Base-by-base conservation (phyloP, 805 yeast genomes). In the Zygotorulaspora florentina region DNA sequence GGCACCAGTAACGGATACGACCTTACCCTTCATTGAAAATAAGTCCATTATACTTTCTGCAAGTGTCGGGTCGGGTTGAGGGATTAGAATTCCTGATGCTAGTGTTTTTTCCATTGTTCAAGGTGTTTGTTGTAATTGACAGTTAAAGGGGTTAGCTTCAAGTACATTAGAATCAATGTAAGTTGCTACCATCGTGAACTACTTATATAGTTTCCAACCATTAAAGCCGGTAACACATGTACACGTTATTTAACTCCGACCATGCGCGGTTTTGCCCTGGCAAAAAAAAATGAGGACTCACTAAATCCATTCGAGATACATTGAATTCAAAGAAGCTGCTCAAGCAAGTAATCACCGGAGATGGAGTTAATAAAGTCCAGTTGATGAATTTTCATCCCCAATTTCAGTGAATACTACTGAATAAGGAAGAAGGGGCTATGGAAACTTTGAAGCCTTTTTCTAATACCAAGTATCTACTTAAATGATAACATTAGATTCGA, bases 1-100 rank as follows among this genome's bases (percentile, higher is more conserved):
- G 11, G 87, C 85, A 35, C 96, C 96, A n/a, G 93, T 85, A 46
- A 87, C 77, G 4, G 86, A 79, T 23, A 93, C 91, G 10, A 82
- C 83, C 66, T 85, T 87, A 18, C 93, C 95, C 67, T 81, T 83
- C 50, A 87, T 74, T 3, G 87, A 81, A 66, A 87, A 86, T 52
- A 84, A 70, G 51, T 84, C 90, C 50, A 83, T 37, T 37, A 37
- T 37, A 17, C n/a, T 23, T 13, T 15, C 40, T n/a, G 40, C 20
- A 37, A 37, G 40, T n/a, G 18, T 25, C 4, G 40, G 40, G 16
- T 37, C 40, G 20, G 40, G 40, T 17, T 37, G 40, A 12, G 40
- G 40, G 30, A 37, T 37, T 13, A 29, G 30, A 23, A 37, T 37
- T 23, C 31, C 40, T 2, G 40, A 37, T 3, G 40, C 31, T 37